Conservation (phyloP, 1,139 yeast genomes). For the Blastobotrys apis region DNA sequence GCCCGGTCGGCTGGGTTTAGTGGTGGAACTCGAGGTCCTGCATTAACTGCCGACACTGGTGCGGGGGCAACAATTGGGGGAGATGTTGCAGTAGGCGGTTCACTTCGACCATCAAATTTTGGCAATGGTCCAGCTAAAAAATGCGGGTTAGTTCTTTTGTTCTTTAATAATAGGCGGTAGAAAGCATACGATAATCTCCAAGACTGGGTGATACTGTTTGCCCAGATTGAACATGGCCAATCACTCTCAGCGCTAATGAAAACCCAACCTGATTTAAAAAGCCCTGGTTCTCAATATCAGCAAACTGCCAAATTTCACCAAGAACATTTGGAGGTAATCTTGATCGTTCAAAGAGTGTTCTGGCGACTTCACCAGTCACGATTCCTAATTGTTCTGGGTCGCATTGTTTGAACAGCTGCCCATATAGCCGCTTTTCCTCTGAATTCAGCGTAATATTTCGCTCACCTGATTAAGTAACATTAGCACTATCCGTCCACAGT, state of each 20-base stretch:
- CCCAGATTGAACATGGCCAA: constrained; percentile 84
- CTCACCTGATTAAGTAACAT: too few species aligned
- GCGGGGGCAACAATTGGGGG: constrained; percentile 28
- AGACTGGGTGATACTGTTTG: constrained; percentile 49
- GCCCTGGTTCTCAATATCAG: constrained; percentile 82
- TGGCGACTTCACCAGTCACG: constrained; percentile 88
- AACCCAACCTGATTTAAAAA: constrained; percentile 79
- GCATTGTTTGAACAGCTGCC: constrained; percentile 69
- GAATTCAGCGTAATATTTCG: constrained; percentile 46
- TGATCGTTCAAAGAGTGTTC: constrained; percentile 78
- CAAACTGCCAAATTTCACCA: constrained; percentile 92
- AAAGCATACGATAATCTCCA: constrained; percentile 41
- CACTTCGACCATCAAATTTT: constrained; percentile 35
- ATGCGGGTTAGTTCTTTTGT: not conserved
- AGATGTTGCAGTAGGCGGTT: too few species aligned
- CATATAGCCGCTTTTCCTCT: constrained; percentile 73
- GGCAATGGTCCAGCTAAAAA: constrained; percentile 52
- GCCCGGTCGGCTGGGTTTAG: constrained; percentile 62
- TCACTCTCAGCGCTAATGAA: constrained; percentile 79
- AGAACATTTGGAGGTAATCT: constrained; percentile 73
- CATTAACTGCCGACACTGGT: constrained; percentile 17
- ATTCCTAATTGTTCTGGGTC: constrained; percentile 78
- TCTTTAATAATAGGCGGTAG: constrained; percentile 2
- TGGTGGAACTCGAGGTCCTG: constrained; percentile 49
- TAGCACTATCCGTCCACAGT: too few species aligned